Evolutionary conservation across 352 stramenopile genomes (phyloP).

Genomic region (Phytopythium cucurbitacearum): DNA sequence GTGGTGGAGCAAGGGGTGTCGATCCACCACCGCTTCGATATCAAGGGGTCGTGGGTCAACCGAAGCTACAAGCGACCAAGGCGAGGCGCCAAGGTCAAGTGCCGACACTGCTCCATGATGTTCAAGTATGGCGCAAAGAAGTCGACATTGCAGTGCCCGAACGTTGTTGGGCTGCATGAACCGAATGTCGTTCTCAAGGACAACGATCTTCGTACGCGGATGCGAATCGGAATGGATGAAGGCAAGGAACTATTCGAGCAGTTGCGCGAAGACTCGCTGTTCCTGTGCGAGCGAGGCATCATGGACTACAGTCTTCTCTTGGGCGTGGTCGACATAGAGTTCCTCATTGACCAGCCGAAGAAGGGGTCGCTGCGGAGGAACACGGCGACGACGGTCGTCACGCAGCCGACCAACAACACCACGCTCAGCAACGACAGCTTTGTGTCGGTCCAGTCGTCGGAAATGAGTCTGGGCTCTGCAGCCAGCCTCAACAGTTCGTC

Average conservation of each 20-base stretch:
- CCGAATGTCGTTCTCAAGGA: constrained; percentile 87
- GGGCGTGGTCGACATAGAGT: constrained; percentile 81
- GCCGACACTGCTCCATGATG: constrained; percentile 82
- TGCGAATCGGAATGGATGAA: constrained; percentile 63
- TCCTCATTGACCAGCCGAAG: constrained; percentile 54
- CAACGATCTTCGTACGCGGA: constrained; percentile 76
- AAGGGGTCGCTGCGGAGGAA: constrained; percentile 15
- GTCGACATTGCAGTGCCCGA: constrained; percentile 61
- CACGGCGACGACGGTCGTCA: constrained; percentile 24
- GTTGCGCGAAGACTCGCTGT: constrained; percentile 67
- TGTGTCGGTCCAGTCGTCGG: constrained; percentile 28
- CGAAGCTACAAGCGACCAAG: constrained; percentile 77
- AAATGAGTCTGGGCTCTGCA: constrained; percentile 12
- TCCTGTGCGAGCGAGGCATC: constrained; percentile 73
- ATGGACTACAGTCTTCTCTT: constrained; percentile 92
- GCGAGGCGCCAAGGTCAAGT: constrained; percentile 75
- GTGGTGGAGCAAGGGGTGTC: constrained; percentile 51
- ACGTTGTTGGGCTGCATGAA: constrained; percentile 75
- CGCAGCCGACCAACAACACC: constrained; percentile 10
- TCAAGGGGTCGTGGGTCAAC: constrained; percentile 92
- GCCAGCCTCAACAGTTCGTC: constrained; percentile 15
- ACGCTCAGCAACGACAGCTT: constrained; percentile 37
- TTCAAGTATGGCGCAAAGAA: constrained; percentile 79
- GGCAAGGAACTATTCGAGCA: constrained; percentile 61
- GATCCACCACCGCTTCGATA: constrained; percentile 88